A percentile compares a stretch with the other conserved stretches of the same genome.
Conservation (phyloP, 2,329 filamentous ascomycete genomes). For the Zarea fungicola region DNA sequence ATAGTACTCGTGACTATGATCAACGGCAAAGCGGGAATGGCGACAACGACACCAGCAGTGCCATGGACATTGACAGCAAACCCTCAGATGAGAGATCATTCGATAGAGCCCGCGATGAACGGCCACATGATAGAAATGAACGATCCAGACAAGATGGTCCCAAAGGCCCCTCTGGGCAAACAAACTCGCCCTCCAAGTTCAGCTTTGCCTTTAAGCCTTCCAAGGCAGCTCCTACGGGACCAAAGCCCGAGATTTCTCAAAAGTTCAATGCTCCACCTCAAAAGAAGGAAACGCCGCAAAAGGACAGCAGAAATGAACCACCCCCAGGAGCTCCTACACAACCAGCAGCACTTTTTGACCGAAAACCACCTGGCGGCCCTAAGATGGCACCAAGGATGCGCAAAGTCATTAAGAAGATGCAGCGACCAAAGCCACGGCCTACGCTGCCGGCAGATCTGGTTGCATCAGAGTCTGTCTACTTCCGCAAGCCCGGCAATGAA, state of each 20-base stretch:
- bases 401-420: conserved; percentile 63
- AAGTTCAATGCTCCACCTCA: conserved; percentile 61
- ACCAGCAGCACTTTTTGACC: conserved; percentile 42
- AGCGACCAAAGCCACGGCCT: conserved; percentile 65
- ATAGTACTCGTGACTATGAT: neutral
- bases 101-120: conserved; percentile 4
- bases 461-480: conserved; percentile 84
- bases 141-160: conserved; percentile 6
- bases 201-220: conserved; percentile 87
- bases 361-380: conserved; percentile 29
- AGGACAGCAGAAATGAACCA: conserved; percentile 39
- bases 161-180: conserved; percentile 45
- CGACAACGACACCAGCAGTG: conserved; percentile 49
- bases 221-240: conserved; percentile 50
- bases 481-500: conserved; percentile 92
- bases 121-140: conserved; percentile 15
- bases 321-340: conserved; percentile 48
- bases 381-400: conserved; percentile 47
- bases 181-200: conserved; percentile 58
- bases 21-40: conserved; percentile 17
- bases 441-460: conserved; percentile 66
- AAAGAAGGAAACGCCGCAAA: conserved; percentile 31
- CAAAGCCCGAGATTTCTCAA: conserved; percentile 61
- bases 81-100: conserved; percentile 32
- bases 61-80: conserved; percentile 61